Conservation (phyloP, 192 early-diverging fungal species). For the Geranomyces variabilis region DNA sequence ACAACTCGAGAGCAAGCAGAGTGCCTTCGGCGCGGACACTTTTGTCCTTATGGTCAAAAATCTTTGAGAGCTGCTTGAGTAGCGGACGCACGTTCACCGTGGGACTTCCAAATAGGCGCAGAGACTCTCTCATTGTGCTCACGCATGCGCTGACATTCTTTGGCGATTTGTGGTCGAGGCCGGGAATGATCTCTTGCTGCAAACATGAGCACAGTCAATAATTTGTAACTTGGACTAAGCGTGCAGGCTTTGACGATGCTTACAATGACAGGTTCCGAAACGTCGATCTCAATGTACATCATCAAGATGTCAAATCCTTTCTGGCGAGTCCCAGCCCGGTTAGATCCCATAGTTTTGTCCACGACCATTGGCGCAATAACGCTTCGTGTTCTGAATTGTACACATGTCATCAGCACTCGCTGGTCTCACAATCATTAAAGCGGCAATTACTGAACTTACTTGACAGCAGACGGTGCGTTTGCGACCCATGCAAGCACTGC, state of each 20-base stretch:
- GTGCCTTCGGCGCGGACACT: slow-evolving; percentile 83
- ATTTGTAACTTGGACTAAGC: slow-evolving; percentile 5
- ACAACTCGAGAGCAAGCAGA: slow-evolving; percentile 80
- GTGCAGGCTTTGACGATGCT: slow-evolving; percentile 13
- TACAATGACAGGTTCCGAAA: slow-evolving; percentile 79
- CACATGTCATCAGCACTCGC: not conserved
- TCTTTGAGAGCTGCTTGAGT: slow-evolving; percentile 80
- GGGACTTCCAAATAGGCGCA: slow-evolving; percentile 78
- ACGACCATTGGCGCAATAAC: slow-evolving; percentile 75
- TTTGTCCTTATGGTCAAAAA: slow-evolving; percentile 95
- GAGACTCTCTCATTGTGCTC: slow-evolving; percentile 33
- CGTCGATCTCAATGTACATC: slow-evolving; percentile 86
- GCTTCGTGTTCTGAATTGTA: slow-evolving; percentile 61
- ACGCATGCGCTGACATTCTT: slow-evolving; percentile 77
- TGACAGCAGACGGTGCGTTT: slow-evolving; percentile 77
- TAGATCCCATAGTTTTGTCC: slow-evolving; percentile 85
- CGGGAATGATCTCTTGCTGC: slow-evolving; percentile 76
- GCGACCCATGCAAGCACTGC: slow-evolving; percentile 78
- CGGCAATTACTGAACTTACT: slow-evolving; percentile 42
- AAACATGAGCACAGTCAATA: not conserved
- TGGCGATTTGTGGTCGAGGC: slow-evolving; percentile 84
- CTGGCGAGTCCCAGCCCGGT: slow-evolving; percentile 77
- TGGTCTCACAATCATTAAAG: too few relatives aligned
- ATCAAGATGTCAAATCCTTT: slow-evolving; percentile 80
- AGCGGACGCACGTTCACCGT: slow-evolving; percentile 80